A percentile compares a stretch with the other conserved stretches of the same genome.
Conservation (phyloP, 441 rosid genomes). For the Hypseocharis bilobata region DNA sequence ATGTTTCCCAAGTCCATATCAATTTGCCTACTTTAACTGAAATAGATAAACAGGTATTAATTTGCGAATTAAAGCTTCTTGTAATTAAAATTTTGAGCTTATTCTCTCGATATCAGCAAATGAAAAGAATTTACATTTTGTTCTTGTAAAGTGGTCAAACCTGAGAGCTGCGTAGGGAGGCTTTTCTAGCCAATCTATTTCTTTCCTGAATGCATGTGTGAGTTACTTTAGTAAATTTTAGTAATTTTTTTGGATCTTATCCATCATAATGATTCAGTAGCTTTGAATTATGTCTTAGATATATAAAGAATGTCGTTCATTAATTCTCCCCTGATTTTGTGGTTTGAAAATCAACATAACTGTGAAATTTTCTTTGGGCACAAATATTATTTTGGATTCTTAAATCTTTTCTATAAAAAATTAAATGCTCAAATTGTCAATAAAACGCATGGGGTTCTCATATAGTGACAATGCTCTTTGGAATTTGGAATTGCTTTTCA, state of each 20-base stretch:
- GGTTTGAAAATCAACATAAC: slow-evolving; percentile 2
- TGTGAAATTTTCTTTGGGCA: background rate
- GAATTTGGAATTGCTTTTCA: background rate
- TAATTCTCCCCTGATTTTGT: background rate
- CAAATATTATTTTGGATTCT: background rate
- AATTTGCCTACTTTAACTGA: slow-evolving; percentile 25
- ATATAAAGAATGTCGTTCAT: background rate
- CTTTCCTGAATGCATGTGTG: background rate
- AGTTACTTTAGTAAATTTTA: background rate
- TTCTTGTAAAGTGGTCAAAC: background rate
- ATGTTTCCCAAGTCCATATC: slow-evolving; percentile 19
- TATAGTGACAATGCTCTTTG: background rate
- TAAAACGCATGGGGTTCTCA: background rate
- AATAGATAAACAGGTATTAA: slow-evolving; percentile 21
- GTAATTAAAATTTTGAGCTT: background rate
- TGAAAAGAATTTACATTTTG: background rate
- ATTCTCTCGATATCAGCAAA: background rate
- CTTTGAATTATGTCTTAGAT: background rate
- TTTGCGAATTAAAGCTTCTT: background rate
- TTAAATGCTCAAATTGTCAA: background rate
- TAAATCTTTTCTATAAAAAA: background rate
- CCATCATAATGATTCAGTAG: background rate
- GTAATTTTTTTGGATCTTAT: background rate
- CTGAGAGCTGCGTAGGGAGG: background rate
- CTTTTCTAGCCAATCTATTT: background rate